Conservation (phyloP, 2,329 filamentous ascomycete genomes). For the Lachnellula cervina region DNA sequence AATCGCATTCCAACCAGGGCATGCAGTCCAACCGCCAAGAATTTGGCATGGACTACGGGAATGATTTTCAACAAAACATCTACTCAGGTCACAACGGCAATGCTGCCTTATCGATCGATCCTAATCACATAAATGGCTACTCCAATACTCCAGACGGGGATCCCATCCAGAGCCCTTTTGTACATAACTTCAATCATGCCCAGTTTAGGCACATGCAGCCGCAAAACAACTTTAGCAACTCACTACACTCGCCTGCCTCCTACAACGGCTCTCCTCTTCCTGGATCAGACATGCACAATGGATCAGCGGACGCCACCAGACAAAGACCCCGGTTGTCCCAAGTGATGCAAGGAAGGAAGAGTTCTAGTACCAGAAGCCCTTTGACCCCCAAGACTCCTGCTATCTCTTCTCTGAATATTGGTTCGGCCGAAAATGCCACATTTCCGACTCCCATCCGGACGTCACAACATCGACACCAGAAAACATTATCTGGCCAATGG, state of each 20-base stretch:
- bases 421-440: conserved; percentile 58
- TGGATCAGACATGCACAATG: conserved; percentile 44
- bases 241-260: conserved; percentile 48
- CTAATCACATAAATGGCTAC: conserved; percentile 68
- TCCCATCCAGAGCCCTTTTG: conserved; percentile 86
- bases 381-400: conserved; percentile 83
- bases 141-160: conserved; percentile 89
- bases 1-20: conserved; percentile 36
- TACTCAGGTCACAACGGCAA: conserved; percentile 52
- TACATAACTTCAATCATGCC: conserved; percentile 69
- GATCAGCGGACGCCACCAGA: conserved; percentile 47
- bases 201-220: conserved; percentile 69
- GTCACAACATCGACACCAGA: conserved; percentile 63
- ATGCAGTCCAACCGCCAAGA: conserved; percentile 52
- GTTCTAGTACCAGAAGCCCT: conserved; percentile 70
- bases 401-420: conserved; percentile 64
- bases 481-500: conserved; percentile 85
- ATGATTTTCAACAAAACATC: conserved; percentile 44
- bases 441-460: conserved; percentile 74
- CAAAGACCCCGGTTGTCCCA: conserved; percentile 55
- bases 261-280: conserved; percentile 48
- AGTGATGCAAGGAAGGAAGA: conserved; percentile 61
- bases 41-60: conserved; percentile 52
- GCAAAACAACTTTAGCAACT: conserved; percentile 50
- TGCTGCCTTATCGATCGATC: conserved; percentile 56